Conservation (phyloP, 2,329 filamentous ascomycete species). For the Colletotrichum cereale region DNA sequence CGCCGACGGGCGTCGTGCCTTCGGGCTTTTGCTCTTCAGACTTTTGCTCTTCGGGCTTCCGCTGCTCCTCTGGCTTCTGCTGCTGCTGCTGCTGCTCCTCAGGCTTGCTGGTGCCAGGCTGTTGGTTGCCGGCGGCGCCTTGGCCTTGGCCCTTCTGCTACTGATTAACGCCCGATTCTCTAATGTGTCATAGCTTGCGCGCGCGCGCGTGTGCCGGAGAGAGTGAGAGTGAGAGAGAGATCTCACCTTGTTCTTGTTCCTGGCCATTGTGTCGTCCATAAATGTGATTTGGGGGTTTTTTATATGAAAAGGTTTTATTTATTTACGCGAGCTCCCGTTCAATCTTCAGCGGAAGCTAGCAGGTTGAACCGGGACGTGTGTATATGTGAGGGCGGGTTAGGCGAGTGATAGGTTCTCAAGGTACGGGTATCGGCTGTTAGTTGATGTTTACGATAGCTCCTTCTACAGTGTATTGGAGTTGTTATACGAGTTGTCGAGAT, state of each 20-base stretch:
- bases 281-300: constrained; percentile 3
- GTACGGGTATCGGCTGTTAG: background rate
- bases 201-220: too few species aligned
- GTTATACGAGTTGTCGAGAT: background rate
- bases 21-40: constrained; percentile 36
- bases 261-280: constrained; percentile 39
- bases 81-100: constrained; percentile 24
- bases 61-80: constrained; percentile 13
- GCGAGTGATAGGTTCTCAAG: background rate
- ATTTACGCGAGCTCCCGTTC: background rate
- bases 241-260: constrained; percentile 40
- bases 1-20: constrained; percentile 30
- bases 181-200: too few species aligned
- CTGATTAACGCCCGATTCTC: background rate
- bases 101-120: constrained; percentile 26
- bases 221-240: background rate
- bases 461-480: background rate
- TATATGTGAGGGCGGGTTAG: background rate
- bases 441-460: background rate
- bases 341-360: background rate
- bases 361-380: background rate
- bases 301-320: background rate
- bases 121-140: constrained; percentile 19
- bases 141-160: constrained; percentile 15
- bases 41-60: constrained; percentile 24